These are phyloP conservation scores for Candida ovalis DNA, from an alignment of 805 yeast species.

Conservation along the genomic window DNA sequence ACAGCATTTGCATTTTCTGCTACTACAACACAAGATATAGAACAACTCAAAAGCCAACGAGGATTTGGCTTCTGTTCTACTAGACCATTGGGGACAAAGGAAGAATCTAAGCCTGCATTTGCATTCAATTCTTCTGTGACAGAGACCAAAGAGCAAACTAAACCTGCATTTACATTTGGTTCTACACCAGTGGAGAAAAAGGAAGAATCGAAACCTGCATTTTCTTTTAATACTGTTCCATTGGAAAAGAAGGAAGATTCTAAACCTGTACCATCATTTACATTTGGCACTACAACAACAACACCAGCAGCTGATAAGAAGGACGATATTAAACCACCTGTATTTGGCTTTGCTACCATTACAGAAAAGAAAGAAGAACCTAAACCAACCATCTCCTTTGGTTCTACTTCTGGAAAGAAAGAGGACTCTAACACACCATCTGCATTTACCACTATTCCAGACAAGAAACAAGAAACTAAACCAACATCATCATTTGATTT, in stretches of 20 bases:
- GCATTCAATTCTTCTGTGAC: constrained; percentile 8
- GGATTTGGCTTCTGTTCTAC: neutral
- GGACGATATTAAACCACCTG: neutral
- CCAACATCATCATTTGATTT: constrained; percentile 1
- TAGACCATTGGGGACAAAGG: constrained; percentile 16
- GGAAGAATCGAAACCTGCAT: constrained; percentile 7
- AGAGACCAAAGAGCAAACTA: neutral
- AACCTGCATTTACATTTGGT: neutral
- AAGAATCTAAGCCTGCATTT: constrained; percentile 10
- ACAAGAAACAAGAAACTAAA: neutral
- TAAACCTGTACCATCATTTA: neutral
- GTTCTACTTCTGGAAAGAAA: neutral
- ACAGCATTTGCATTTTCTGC: neutral
- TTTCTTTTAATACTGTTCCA: constrained; percentile 5
- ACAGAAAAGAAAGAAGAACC: constrained; percentile 6
- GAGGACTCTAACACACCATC: constrained; percentile 12
- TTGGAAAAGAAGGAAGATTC: constrained; percentile 13
- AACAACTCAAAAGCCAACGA: too few relatives aligned
- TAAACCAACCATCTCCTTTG: constrained; percentile 29
- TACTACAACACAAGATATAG: constrained; percentile 13
- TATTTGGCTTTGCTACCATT: neutral
- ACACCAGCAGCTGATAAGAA: neutral
- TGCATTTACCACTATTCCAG: constrained; percentile 6
- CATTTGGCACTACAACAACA: neutral
- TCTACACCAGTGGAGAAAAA: constrained; percentile 16